Evolutionary conservation across 2,329 filamentous ascomycete species (phyloP).

Genomic region (Exophiala sp.): DNA sequence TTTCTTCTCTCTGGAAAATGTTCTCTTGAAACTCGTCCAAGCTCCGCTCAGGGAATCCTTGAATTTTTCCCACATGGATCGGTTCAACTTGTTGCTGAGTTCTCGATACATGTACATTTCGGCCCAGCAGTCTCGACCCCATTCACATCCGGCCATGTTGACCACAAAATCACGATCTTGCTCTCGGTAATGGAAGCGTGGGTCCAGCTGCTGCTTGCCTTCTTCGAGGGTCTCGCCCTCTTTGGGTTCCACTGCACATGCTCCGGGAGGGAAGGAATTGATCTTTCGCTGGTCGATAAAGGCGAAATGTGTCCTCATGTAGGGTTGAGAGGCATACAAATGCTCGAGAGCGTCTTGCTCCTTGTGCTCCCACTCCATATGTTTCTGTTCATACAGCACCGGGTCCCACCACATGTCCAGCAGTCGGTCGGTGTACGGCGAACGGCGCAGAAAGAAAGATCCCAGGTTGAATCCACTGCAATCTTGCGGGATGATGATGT

Average conservation of each 20-base stretch:
- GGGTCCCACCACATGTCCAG: constrained; percentile 99
- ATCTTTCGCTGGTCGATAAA: constrained; percentile 89
- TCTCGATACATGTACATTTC: constrained; percentile 96
- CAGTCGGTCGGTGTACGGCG: constrained; percentile 81
- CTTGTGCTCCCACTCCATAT: constrained; percentile 99
- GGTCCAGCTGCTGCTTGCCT: constrained; percentile 43
- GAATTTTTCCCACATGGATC: constrained; percentile 67
- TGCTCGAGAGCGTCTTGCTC: constrained; percentile 94
- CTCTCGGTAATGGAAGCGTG: constrained; percentile 76
- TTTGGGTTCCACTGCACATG: constrained; percentile 54
- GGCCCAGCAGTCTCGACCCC: constrained; percentile 93
- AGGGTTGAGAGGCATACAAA: constrained; percentile 84
- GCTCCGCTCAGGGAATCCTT: constrained; percentile 30
- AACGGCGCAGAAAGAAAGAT: constrained; percentile 84
- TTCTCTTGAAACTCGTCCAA: constrained; percentile 7
- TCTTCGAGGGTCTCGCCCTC: constrained; percentile 5
- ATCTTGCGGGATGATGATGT: constrained; percentile 85
- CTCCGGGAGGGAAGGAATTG: constrained; percentile 88
- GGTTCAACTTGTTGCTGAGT: constrained; percentile 83
- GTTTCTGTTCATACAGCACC: constrained; percentile 92
- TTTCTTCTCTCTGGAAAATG: not conserved
- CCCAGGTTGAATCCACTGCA: constrained; percentile 95
- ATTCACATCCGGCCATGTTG: constrained; percentile 98
- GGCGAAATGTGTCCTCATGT: constrained; percentile 80
- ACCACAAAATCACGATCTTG: constrained; percentile 86